Evolutionary conservation across 345 rosid genomes (phyloP), one percentile per base, ranked within the genome.

Genomic region (Eucalyptus marginata): DNA sequence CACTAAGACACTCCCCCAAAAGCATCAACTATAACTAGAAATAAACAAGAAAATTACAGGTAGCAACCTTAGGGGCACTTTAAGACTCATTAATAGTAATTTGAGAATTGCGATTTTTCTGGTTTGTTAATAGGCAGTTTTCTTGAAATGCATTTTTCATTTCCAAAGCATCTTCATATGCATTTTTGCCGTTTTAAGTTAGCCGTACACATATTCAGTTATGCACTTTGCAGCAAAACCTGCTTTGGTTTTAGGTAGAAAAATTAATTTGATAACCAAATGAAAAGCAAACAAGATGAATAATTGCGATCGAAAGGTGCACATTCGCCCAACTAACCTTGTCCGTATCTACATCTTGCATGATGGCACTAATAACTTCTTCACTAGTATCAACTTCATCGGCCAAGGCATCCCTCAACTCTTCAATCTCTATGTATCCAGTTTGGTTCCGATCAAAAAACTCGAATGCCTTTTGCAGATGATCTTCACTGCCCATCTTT

Each of bases 311-410:
- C 46, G 84, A 76, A 76, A 76, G 24, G 27, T 76, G 84, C 84
- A 76, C 47, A 76, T 40, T 40, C 15, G 8, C 84, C 49, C 66
- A 86, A 85, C 93, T 87, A 71, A 97, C 99, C 99, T 96, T 97
- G 92, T 98, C 97, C 6, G 99, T 94, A 91, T 98, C 99, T 79
- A 98, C 99, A 87, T 98, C 99, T 0, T 92, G 97, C 94, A 98
- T 98, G 90, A 98, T 97, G 91, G 98, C 97, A 5, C 91, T 93
- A 79, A 97, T 90, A 49, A 98, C 97, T 90, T 95, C 99, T 90
- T 97, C 99, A 11, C 93, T 93, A 49, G 94, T 92, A 87, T 96
- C 98, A 88, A 93, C 89, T 90, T 98, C 99, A 91, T 98, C 92
- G 76, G 96, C 90, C 80, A 98, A 93, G 89, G 99, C 94, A 89